phyloP scores from a whole-genome alignment of 352 stramenopile species.

The Globisporangium solare region DNA sequence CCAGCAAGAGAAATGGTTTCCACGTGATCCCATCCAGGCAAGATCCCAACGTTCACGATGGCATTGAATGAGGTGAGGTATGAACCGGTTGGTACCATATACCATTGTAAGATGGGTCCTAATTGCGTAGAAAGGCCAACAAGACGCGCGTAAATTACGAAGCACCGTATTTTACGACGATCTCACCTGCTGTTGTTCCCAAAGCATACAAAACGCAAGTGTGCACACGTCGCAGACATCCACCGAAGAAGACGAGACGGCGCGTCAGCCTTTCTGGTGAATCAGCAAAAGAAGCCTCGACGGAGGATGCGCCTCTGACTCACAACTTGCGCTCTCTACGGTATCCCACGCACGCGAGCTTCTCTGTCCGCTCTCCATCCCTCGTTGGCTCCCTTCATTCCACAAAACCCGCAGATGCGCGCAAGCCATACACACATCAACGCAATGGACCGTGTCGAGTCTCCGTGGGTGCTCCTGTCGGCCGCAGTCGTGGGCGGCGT shows the following conservation, averaged over 20 bases:
- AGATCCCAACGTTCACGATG: too few species aligned
- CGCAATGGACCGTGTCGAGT: background rate
- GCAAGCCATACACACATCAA: background rate
- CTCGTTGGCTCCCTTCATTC: background rate
- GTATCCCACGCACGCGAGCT: background rate
- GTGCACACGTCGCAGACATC: background rate
- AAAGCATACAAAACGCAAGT: background rate
- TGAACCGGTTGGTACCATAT: too few species aligned
- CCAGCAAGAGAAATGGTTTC: too few species aligned
- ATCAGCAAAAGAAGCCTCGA: background rate
- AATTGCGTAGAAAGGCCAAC: too few species aligned
- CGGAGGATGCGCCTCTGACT: background rate
- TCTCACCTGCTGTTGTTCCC: background rate
- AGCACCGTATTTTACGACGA: background rate
- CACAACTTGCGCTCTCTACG: background rate
- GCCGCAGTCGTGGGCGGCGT: conserved; percentile 2
- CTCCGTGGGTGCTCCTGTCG: background rate
- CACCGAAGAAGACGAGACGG: background rate
- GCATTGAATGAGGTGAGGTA: too few species aligned
- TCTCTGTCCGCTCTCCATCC: background rate
- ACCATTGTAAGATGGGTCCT: too few species aligned
- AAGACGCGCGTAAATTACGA: background rate
- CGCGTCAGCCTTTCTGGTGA: background rate
- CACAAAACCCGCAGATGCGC: background rate
- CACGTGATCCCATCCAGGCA: too few species aligned